phyloP scores from a whole-genome alignment of 2,329 filamentous ascomycete species.

The Eurotiales sp. region DNA sequence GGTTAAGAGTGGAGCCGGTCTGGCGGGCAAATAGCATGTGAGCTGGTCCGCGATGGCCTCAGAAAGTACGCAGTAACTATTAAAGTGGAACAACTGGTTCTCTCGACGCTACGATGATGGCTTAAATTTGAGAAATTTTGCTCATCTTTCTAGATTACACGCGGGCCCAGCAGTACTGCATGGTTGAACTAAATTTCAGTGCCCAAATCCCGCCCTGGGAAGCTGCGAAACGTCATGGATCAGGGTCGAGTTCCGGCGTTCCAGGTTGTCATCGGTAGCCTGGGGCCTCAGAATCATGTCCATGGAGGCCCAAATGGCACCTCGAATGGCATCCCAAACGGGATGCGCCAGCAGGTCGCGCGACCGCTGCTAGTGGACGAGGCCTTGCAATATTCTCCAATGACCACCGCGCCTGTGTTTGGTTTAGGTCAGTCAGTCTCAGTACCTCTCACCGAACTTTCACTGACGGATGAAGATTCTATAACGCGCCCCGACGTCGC shows the following conservation, averaged over 20 bases:
- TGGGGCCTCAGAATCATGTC: constrained; percentile 23
- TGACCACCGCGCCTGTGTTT: constrained; percentile 48
- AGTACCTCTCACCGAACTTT: constrained; percentile 16
- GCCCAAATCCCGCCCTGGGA: constrained; percentile 19
- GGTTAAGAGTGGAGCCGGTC: background rate
- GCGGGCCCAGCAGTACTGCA: constrained; percentile 1
- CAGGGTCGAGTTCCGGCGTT: constrained; percentile 36
- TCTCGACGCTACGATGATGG: constrained; percentile 13
- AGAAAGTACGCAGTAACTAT: too few species aligned
- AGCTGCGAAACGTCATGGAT: constrained; percentile 34
- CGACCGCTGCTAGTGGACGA: constrained; percentile 44
- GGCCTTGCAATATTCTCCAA: constrained; percentile 47
- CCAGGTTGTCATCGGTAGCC: constrained; percentile 41
- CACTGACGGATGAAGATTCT: constrained; percentile 32
- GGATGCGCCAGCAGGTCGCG: constrained; percentile 22
- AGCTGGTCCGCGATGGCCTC: constrained; percentile 3
- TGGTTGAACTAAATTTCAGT: constrained; percentile 17
- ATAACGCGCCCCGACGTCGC: constrained; percentile 41
- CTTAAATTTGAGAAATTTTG: background rate
- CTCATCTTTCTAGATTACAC: background rate
- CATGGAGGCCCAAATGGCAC: constrained; percentile 22
- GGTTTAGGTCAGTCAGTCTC: constrained; percentile 35
- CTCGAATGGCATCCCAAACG: constrained; percentile 1
- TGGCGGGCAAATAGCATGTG: constrained; percentile 9
- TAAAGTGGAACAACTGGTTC: too few species aligned